phyloP scores from a whole-genome alignment of 768 basidiomycete genomes.

The Amanita subjunquillea region DNA sequence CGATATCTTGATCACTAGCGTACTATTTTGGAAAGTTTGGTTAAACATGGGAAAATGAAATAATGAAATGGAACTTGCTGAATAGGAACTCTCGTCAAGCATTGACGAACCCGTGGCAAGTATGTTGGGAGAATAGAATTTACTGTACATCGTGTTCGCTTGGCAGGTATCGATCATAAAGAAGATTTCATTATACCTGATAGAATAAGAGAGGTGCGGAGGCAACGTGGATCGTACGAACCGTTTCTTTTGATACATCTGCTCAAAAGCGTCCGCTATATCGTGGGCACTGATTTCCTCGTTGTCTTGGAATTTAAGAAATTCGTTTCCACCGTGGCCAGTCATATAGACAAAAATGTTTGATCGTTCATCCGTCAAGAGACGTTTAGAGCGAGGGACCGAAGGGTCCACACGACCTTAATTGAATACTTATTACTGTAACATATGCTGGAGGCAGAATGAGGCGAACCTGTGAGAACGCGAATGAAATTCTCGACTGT shows the following conservation, averaged over 20 bases:
- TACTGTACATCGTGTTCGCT: slow-evolving; percentile 90
- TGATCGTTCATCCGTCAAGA: slow-evolving; percentile 81
- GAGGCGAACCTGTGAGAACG: slow-evolving; percentile 72
- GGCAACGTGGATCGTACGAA: slow-evolving; percentile 13
- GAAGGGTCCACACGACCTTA: slow-evolving; percentile 77
- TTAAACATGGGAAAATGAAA: slow-evolving; percentile 1
- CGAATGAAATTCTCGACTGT: slow-evolving; percentile 95
- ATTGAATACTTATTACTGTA: not conserved
- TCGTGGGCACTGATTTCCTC: slow-evolving; percentile 97
- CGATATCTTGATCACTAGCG: slow-evolving; percentile 88
- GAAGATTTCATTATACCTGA: slow-evolving; percentile 87
- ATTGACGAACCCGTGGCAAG: slow-evolving; percentile 83
- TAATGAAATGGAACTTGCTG: slow-evolving; percentile 37
- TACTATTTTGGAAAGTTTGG: slow-evolving; percentile 39
- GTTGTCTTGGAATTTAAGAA: slow-evolving; percentile 98
- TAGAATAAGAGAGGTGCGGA: not conserved
- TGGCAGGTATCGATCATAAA: slow-evolving; percentile 99
- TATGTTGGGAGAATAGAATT: slow-evolving; percentile 89
- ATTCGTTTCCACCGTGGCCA: slow-evolving; percentile 96
- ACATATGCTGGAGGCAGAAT: not conserved
- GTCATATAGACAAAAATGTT: slow-evolving; percentile 99
- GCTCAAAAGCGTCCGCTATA: slow-evolving; percentile 95
- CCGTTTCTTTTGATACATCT: slow-evolving; percentile 98
- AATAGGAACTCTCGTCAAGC: slow-evolving; percentile 86
- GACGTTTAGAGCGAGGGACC: slow-evolving; percentile 84